phyloP scores from a whole-genome alignment of 495 filamentous ascomycete genomes.

The Hypoxylon fragiforme region DNA sequence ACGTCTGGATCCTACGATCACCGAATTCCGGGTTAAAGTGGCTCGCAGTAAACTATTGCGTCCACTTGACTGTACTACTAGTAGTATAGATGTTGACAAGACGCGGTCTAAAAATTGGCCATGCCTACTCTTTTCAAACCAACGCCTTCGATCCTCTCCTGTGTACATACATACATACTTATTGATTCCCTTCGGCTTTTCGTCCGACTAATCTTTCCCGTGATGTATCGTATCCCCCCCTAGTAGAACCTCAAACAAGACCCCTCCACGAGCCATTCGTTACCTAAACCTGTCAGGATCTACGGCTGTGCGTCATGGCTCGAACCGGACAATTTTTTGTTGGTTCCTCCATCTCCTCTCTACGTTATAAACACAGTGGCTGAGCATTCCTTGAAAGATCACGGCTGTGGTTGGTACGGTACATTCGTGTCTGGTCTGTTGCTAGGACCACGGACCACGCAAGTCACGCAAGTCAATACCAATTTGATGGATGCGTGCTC shows the following conservation, averaged over 20 bases:
- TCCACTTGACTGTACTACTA: no score
- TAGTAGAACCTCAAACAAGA: slow-evolving; percentile 29
- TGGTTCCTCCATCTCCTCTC: slow-evolving; percentile 12
- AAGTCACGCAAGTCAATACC: slow-evolving; percentile 20
- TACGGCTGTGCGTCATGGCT: slow-evolving; percentile 28
- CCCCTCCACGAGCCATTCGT: slow-evolving; percentile 20
- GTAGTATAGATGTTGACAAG: slow-evolving; percentile 14
- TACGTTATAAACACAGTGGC: slow-evolving; percentile 21
- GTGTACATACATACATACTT: no score
- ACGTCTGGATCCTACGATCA: slow-evolving; percentile 23
- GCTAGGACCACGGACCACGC: slow-evolving; percentile 6
- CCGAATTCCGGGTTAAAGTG: slow-evolving; percentile 16
- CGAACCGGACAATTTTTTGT: slow-evolving; percentile 25
- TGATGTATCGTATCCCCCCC: slow-evolving; percentile 12
- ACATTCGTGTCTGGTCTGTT: slow-evolving; percentile 27
- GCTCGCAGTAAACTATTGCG: slow-evolving; percentile 19
- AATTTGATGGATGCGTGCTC: slow-evolving; percentile 3
- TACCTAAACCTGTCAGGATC: slow-evolving; percentile 32
- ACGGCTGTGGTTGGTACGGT: slow-evolving; percentile 13
- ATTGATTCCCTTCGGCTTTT: slow-evolving; percentile 23
- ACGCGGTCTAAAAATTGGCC: slow-evolving; percentile 16
- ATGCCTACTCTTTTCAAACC: slow-evolving; percentile 16
- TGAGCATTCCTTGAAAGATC: slow-evolving; percentile 20
- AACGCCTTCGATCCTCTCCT: slow-evolving; percentile 13
- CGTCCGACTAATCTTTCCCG: slow-evolving; percentile 24